Base-by-base conservation (phyloP, 1,139 yeast species). In the Saccharomycopsis phalli region DNA sequence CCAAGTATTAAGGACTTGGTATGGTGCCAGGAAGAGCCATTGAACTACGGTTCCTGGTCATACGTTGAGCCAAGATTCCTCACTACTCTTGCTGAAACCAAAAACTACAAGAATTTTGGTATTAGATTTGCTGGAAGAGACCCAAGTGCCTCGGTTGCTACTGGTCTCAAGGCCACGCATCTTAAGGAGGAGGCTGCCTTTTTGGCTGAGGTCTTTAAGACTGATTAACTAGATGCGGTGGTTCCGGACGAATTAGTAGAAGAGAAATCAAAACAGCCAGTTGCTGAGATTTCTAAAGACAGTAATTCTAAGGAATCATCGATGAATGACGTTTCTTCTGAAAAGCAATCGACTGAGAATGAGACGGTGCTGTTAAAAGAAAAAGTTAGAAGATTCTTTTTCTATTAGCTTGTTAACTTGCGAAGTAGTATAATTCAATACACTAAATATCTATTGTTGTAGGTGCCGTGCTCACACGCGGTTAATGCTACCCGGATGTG, bases 1-100 rank as follows among this genome's bases (percentile, higher is more conserved):
- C 86, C 94, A 58, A 78, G 78, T 61, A 60, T 81, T 49, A 80
- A 81, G 62, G 98, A 93, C 60, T 68, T 93, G 54, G 94, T 87
- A 36, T 93, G 93, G 93, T 81, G 94, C 65, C 98, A 93, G 70
- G 99, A 93, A 69, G 99, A 93, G 71, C 98, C 98, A 54, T 74
- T 91, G 67, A 93, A 93, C 69, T 91, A 91, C 80, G 98, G 98
- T 65, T 69, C 84, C 40, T 88, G 82, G 82, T 60, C 81, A 29
- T 86, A 59, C 57, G 87, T 70, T 47, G 69, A 71, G 49, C 98
- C 96, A 60, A 82, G 98, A 68, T 63, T 91, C 47, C 65, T 68
- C 47, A 82, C 94, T 37, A 71, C 80, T 35, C 64, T 91, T 61
- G 71, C 70, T 50, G 84, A 84, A 66, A 81, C 95, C 47, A 74